Evolutionary conservation across 768 basidiomycete genomes (phyloP), one percentile per base, ranked within the genome.

Genomic region (Tricholoma sp.): DNA sequence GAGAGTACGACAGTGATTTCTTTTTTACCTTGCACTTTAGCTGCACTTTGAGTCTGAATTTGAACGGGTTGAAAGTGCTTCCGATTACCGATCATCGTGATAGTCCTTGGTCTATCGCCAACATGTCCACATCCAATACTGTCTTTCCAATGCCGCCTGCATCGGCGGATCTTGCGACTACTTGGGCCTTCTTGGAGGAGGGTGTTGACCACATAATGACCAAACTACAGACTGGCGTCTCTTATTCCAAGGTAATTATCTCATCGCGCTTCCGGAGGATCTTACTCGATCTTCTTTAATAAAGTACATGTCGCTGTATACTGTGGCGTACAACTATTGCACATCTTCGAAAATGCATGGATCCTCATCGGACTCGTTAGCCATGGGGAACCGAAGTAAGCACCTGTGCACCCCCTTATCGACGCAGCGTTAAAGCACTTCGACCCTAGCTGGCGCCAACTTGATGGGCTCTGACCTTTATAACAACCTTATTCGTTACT

Each of bases 401-500:
- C 79, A 18, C 72, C 47, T 77, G 74, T 50, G 11, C 45, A 24
- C 10, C 22, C 29, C 35, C 39, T 58, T 76, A 67, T 76, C 74
- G 67, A 76, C 75, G 69, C 73, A 63, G 31, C 63, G 66, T 56
- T 63, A 66, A 54, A 60, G 63, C 61, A 55, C n/a, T 58, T 56
- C n/a, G 16, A 50, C 49, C 27, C 18, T 67, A 90, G 89, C 89
- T 55, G 95, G 95, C 39, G 92, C 94, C 50, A 95, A 94, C 75
- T 69, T 98, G 72, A 96, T 96, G 91, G 96, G 96, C 55, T 90
- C 94, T 51, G 96, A 98, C 81, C 74, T 99, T 58, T 99, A 99
- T 72, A 92, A 94, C 70, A 89, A 94, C 71, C 83, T 99, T 68
- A 91, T 91, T 66, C 82, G 84, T 57, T 99, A 97, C 79, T 93